Percentiles rank a stretch among this genome's conserved stretches.
Conservation (phyloP, 1,284 basidiomycete species). For the Moniliophthora roreri region DNA sequence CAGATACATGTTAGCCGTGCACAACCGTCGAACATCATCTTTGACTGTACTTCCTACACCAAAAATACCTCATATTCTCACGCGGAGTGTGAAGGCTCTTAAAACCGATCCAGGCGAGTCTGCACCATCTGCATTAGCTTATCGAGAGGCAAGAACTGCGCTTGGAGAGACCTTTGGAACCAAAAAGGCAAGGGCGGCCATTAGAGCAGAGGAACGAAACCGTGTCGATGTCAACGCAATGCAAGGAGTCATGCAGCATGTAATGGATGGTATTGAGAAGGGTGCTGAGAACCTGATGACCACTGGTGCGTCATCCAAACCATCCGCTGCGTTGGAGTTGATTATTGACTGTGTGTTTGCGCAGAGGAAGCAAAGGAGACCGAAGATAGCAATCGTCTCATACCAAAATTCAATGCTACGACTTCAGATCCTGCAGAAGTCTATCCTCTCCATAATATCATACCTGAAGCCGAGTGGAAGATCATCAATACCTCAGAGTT, state of each 20-base stretch:
- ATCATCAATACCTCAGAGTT: slow-evolving; percentile 56
- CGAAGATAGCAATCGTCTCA: slow-evolving; percentile 64
- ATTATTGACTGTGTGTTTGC: slow-evolving; percentile 8
- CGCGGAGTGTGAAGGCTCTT: slow-evolving; percentile 79
- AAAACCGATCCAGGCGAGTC: slow-evolving; percentile 63
- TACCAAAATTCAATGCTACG: slow-evolving; percentile 69
- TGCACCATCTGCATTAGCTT: slow-evolving; percentile 51
- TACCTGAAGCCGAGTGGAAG: slow-evolving; percentile 78
- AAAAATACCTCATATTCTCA: slow-evolving; percentile 65
- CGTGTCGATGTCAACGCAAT: slow-evolving; percentile 85
- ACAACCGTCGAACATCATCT: slow-evolving; percentile 70
- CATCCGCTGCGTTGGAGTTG: background rate
- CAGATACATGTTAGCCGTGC: slow-evolving; percentile 68
- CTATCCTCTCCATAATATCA: slow-evolving; percentile 75
- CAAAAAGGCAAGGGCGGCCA: slow-evolving; percentile 86
- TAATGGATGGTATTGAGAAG: slow-evolving; percentile 79
- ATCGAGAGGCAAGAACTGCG: slow-evolving; percentile 66
- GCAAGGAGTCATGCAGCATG: slow-evolving; percentile 73
- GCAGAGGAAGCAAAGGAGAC: slow-evolving; percentile 65
- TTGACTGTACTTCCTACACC: slow-evolving; percentile 70
- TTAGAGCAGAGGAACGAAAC: slow-evolving; percentile 83
- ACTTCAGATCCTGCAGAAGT: slow-evolving; percentile 71
- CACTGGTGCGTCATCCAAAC: slow-evolving; percentile 46
- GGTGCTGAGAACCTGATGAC: slow-evolving; percentile 69
- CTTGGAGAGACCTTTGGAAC: slow-evolving; percentile 92